phyloP scores from a whole-genome alignment of 2,329 filamentous ascomycete genomes.

The Monosporascus sp. region DNA sequence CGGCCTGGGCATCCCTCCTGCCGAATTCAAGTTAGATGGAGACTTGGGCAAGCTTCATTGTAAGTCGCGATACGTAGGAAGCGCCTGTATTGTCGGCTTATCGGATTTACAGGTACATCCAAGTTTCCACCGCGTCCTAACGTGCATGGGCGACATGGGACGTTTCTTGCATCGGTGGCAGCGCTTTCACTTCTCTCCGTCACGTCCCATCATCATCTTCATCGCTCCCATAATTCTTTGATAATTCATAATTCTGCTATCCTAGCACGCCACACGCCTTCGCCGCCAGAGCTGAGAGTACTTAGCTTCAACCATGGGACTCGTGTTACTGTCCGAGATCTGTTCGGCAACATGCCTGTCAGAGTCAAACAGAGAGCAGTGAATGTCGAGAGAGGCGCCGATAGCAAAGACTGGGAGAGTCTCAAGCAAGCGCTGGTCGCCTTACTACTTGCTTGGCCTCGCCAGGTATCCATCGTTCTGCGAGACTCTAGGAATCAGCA shows the following conservation, averaged over 20 bases:
- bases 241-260: conserved; percentile 64
- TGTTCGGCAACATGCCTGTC: conserved; percentile 89
- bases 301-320: conserved; percentile 62
- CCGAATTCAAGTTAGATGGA: conserved; percentile 66
- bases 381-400: conserved; percentile 40
- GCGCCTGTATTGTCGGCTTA: conserved; percentile 6
- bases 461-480: conserved; percentile 50
- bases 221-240: conserved; percentile 59
- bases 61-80: conserved; percentile 35
- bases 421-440: conserved; percentile 55
- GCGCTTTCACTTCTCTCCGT: conserved; percentile 72
- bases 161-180: conserved; percentile 72
- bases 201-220: conserved; percentile 60
- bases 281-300: conserved; percentile 52
- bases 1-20: conserved; percentile 67
- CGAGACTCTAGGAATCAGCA: conserved; percentile 40
- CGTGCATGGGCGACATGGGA: conserved; percentile 63
- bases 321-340: conserved; percentile 65
- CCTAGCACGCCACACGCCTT: conserved; percentile 59
- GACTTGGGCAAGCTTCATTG: conserved; percentile 69
- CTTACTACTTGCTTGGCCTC: conserved; percentile 66
- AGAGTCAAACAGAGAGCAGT: conserved; percentile 73
- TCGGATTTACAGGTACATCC: conserved; percentile 61
- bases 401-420: conserved; percentile 59
- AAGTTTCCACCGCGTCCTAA: conserved; percentile 48